Conservation (phyloP, 1,284 basidiomycete genomes). For the Papiliotrema fonsecae region DNA sequence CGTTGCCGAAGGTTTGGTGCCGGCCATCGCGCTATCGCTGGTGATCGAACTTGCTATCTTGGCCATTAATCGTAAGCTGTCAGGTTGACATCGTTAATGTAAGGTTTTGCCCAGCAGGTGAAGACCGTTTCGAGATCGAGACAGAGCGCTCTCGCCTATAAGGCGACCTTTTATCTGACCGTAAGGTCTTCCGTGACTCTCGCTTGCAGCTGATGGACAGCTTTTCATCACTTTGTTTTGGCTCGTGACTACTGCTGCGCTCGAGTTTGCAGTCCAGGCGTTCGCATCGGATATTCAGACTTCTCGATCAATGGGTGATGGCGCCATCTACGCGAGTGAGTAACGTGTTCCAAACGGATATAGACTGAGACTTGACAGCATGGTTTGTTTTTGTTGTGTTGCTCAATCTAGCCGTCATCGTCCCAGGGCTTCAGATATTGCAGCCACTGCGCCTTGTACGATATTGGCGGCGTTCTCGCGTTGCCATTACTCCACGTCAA, state of each 20-base stretch:
- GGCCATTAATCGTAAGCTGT: slow-evolving; percentile 54
- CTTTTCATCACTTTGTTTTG: slow-evolving; percentile 56
- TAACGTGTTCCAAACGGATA: slow-evolving; percentile 3
- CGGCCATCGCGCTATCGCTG: slow-evolving; percentile 58
- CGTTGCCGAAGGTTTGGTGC: slow-evolving; percentile 61
- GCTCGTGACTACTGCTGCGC: slow-evolving; percentile 61
- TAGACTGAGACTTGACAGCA: slow-evolving; percentile 15
- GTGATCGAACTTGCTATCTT: slow-evolving; percentile 58
- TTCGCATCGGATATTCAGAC: slow-evolving; percentile 52
- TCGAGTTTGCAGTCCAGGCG: slow-evolving; percentile 62
- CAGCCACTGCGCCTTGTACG: slow-evolving; percentile 61
- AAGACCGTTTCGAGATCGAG: slow-evolving; percentile 61
- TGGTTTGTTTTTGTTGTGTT: slow-evolving; percentile 57
- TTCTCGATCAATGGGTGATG: slow-evolving; percentile 58
- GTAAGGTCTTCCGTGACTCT: slow-evolving; percentile 19
- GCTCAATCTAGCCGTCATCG: slow-evolving; percentile 62
- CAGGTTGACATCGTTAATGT: neutral
- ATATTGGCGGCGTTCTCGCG: slow-evolving; percentile 55
- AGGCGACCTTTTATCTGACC: slow-evolving; percentile 63
- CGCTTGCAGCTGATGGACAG: slow-evolving; percentile 9
- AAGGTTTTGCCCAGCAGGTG: slow-evolving; percentile 46
- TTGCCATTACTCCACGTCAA: slow-evolving; percentile 67
- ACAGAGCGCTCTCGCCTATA: slow-evolving; percentile 59
- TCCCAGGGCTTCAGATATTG: slow-evolving; percentile 64
- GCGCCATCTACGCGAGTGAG: slow-evolving; percentile 64